phyloP scores from a whole-genome alignment of 371 early-diverging fungal genomes.

The Catenaria anguillulae region DNA sequence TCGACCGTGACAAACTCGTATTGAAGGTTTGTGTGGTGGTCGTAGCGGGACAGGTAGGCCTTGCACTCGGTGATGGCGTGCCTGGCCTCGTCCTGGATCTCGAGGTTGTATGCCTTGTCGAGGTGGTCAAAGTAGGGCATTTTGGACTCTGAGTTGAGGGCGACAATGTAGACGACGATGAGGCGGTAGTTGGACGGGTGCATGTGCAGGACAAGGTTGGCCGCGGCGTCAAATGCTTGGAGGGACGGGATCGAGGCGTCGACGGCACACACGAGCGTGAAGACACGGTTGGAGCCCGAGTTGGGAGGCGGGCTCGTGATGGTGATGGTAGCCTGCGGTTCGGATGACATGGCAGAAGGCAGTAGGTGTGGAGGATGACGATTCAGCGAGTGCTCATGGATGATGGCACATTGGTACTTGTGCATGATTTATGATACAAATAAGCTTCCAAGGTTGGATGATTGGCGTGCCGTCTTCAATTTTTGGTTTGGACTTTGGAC shows the following conservation, averaged over 20 bases:
- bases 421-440: too few species aligned
- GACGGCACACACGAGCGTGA: not conserved
- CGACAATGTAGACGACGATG: not conserved
- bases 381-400: too few species aligned
- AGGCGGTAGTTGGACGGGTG: not conserved
- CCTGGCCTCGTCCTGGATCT: slow-evolving; percentile 4
- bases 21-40: not conserved
- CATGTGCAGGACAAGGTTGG: not conserved
- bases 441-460: too few species aligned
- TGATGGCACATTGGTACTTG: too few species aligned
- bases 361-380: too few species aligned
- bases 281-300: too few species aligned
- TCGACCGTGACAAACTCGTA: slow-evolving; percentile 7
- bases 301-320: too few species aligned
- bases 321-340: too few species aligned
- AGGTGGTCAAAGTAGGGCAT: slow-evolving; percentile 6
- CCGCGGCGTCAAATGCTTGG: slow-evolving; percentile 4
- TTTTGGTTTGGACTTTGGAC: too few species aligned
- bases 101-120: slow-evolving; percentile 10
- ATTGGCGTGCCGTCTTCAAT: too few species aligned
- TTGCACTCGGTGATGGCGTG: slow-evolving; percentile 1
- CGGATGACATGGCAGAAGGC: too few species aligned
- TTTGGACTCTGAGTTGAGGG: not conserved
- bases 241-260: not conserved
- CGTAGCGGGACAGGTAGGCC: slow-evolving; percentile 2